Conservation (phyloP, 2,329 filamentous ascomycete species). For the Ceratocystis diversiconidia region DNA sequence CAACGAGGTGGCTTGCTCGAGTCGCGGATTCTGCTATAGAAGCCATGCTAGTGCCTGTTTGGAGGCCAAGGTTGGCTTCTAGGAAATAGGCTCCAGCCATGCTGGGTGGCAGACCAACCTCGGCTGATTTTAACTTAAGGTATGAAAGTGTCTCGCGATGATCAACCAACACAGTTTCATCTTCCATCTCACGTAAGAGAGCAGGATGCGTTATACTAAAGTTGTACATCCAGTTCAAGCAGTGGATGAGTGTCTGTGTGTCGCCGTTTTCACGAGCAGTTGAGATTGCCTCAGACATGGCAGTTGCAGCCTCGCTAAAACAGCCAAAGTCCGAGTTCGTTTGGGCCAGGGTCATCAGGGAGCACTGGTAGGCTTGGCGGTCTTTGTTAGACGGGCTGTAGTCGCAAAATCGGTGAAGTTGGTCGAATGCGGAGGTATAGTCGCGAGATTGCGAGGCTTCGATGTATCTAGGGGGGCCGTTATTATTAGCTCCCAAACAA, state of each 20-base stretch:
- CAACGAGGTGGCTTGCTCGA: conserved; percentile 16
- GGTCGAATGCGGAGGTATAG: conserved; percentile 78
- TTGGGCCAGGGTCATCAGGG: conserved; percentile 81
- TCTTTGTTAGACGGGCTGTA: conserved; percentile 63
- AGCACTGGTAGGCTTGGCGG: conserved; percentile 83
- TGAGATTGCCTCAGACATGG: conserved; percentile 88
- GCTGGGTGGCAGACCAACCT: conserved; percentile 72
- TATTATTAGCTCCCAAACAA: too few relatives aligned
- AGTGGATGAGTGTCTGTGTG: conserved; percentile 83
- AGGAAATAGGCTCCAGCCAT: conserved; percentile 72
- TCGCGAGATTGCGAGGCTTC: conserved; percentile 88
- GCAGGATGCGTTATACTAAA: conserved; percentile 75
- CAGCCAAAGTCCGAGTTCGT: conserved; percentile 93
- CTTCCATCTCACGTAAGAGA: conserved; percentile 55
- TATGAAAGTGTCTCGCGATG: conserved; percentile 73
- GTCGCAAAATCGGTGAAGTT: conserved; percentile 88
- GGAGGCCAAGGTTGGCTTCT: conserved; percentile 67
- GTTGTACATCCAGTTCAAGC: conserved; percentile 89
- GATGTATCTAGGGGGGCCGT: conserved; percentile 47
- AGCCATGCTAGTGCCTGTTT: conserved; percentile 56
- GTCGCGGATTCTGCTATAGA: conserved; percentile 24
- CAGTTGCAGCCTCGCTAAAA: conserved; percentile 73
- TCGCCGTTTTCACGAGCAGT: conserved; percentile 92
- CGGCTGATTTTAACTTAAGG: conserved; percentile 71
- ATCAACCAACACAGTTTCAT: conserved; percentile 58